Evolutionary conservation across 1,284 basidiomycete species (phyloP).

Genomic region (Tilletia caries): DNA sequence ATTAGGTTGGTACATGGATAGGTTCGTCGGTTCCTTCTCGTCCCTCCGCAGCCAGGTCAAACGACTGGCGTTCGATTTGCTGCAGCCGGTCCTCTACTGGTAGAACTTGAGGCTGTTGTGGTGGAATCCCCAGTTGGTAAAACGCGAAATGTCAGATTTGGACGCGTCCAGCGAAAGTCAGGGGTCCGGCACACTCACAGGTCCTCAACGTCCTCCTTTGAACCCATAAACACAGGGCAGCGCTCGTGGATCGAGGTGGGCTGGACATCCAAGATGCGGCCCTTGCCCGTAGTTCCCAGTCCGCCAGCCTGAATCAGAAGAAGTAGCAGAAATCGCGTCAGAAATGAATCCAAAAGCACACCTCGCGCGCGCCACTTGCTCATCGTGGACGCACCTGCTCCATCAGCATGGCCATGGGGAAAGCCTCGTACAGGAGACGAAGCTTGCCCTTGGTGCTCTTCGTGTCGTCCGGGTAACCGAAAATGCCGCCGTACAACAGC

Average conservation of each 20-base stretch:
- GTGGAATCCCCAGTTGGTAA: not conserved
- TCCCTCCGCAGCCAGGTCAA: not conserved
- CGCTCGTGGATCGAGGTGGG: conserved; percentile 89
- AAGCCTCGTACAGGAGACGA: conserved; percentile 92
- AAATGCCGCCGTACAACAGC: conserved; percentile 94
- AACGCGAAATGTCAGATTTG: too few relatives aligned
- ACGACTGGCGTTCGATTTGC: too few relatives aligned
- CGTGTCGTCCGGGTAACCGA: conserved; percentile 96
- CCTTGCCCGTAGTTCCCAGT: conserved; percentile 86
- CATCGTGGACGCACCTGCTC: conserved; percentile 77
- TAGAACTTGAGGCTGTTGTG: conserved; percentile 13
- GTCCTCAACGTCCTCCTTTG: conserved; percentile 89
- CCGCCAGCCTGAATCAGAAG: conserved; percentile 69
- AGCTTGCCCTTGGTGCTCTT: conserved; percentile 96
- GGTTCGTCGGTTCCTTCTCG: not conserved
- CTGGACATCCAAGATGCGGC: conserved; percentile 85
- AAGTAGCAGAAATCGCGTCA: conserved; percentile 14
- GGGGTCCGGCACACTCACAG: conserved; percentile 24
- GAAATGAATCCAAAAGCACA: too few relatives aligned
- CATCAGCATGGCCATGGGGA: conserved; percentile 96
- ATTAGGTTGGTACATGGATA: too few relatives aligned
- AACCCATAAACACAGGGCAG: conserved; percentile 89
- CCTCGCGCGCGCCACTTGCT: too few relatives aligned
- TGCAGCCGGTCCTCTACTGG: not conserved
- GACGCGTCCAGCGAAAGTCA: too few relatives aligned